A percentile compares a stretch with the other conserved stretches of the same genome.
Conservation (phyloP, 441 rosid genomes). For the Erodium trifolium region DNA sequence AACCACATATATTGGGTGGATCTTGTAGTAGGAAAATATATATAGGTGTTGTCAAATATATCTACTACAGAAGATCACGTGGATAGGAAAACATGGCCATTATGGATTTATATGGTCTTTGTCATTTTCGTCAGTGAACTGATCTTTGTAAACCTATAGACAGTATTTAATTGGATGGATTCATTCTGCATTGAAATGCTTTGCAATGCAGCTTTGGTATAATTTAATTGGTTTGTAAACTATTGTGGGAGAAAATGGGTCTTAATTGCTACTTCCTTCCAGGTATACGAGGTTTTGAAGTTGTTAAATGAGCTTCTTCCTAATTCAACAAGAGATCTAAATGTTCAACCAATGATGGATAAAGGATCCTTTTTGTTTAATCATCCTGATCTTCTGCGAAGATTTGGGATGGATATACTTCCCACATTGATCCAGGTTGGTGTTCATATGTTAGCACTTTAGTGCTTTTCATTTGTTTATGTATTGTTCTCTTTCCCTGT, state of each 20-base stretch:
- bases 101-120: neutral
- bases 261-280: conserved; percentile 18
- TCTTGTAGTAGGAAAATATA: neutral
- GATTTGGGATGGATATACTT: conserved; percentile 58
- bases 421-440: conserved; percentile 80
- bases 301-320: conserved; percentile 88
- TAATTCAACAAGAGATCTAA: conserved; percentile 33
- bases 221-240: conserved; percentile 12
- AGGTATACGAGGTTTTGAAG: conserved; percentile 90
- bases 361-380: conserved; percentile 53
- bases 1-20: neutral
- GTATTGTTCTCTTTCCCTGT: conserved; percentile 14
- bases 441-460: conserved; percentile 12
- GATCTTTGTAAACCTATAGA: neutral
- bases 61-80: neutral
- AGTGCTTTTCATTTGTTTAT: neutral
- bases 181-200: neutral
- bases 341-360: conserved; percentile 42
- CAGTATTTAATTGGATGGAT: neutral
- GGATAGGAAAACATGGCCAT: neutral
- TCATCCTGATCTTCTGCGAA: conserved; percentile 57
- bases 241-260: conserved; percentile 3
- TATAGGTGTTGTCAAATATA: neutral
- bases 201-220: neutral
- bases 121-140: neutral